Conservation (phyloP, 305 asterid genomes). For the Rubia occidens region DNA sequence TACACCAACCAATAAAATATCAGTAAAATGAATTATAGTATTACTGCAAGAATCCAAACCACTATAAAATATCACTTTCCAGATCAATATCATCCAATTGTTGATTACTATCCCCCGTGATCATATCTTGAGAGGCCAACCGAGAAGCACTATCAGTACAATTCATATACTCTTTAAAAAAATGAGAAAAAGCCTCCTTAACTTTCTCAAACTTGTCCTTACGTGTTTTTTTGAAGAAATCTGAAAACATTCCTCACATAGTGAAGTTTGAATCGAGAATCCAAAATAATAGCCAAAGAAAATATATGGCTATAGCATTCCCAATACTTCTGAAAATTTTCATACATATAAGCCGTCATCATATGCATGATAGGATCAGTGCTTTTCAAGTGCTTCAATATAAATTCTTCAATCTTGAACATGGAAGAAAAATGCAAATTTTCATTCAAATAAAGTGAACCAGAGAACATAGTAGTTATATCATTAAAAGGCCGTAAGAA, state of each 20-base stretch:
- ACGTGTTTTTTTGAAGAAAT: not conserved
- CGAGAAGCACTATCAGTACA: not conserved
- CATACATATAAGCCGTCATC: not conserved
- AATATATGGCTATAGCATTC: not conserved
- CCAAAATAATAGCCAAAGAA: not conserved
- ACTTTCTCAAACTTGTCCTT: not conserved
- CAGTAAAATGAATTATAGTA: not conserved
- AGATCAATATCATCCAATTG: not conserved
- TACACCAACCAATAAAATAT: not conserved
- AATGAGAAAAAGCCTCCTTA: not conserved
- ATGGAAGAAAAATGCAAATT: not conserved
- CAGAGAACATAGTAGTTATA: not conserved
- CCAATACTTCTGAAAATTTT: not conserved
- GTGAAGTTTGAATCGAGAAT: not conserved
- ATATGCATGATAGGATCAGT: not conserved
- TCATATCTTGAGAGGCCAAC: not conserved
- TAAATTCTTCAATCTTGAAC: not conserved
- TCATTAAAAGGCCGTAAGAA: not conserved
- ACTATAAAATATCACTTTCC: not conserved
- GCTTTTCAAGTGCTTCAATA: not conserved
- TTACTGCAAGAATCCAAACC: not conserved
- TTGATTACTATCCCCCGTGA: not conserved
- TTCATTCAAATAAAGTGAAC: not conserved
- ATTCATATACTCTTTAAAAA: not conserved
- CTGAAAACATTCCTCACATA: not conserved